Evolutionary conservation across 768 basidiomycete species (phyloP), one percentile per base, ranked within the genome.

Genomic region (Tulasnella sp.): DNA sequence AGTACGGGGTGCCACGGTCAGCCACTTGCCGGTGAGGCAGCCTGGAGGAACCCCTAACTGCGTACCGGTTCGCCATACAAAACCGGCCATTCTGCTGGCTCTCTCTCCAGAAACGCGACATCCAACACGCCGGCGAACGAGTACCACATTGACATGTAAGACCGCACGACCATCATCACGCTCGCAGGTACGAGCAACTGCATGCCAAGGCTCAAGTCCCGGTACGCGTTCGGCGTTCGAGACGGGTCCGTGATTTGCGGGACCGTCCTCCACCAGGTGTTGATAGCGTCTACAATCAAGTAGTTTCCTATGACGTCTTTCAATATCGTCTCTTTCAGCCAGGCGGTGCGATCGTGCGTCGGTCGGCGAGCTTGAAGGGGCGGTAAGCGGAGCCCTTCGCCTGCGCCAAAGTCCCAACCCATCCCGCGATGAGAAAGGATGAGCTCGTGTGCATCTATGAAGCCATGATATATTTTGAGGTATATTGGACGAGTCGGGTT

Each of bases 21-120:
- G 36, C 24, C 8, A n/a, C n/a, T n/a, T n/a, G 21, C 2, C 27
- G 5, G 73, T 3, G 1, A n/a, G 14, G 4, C 3, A 5, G 8
- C 6, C 73, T 16, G 1, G 39, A 6, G 8, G 39, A 40, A 74
- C 27, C 8, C 8, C 18, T 72, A 19, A 34, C 31, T 3, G 21
- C 52, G 31, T 18, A 77, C 76, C 16, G 76, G 76, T 62, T 81
- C 79, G 21, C 71, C 79, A 36, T 81, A 80, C 19, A 81, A 24
- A 27, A 62, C 79, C 16, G 80, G 80, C 80, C 80, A 81, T 2
- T 72, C n/a, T 12, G 52, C 31, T 3, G 80, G 80, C 19, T 56
- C 62, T 31, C 68, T 34, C 38, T 19, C 52, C 7, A 81, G 74
- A 36, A 81, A n/a, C 31, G 75, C 40, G 31, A 77, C 76, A n/a